phyloP scores from a whole-genome alignment of 805 yeast species.

The Schwanniomyces yamadae region DNA sequence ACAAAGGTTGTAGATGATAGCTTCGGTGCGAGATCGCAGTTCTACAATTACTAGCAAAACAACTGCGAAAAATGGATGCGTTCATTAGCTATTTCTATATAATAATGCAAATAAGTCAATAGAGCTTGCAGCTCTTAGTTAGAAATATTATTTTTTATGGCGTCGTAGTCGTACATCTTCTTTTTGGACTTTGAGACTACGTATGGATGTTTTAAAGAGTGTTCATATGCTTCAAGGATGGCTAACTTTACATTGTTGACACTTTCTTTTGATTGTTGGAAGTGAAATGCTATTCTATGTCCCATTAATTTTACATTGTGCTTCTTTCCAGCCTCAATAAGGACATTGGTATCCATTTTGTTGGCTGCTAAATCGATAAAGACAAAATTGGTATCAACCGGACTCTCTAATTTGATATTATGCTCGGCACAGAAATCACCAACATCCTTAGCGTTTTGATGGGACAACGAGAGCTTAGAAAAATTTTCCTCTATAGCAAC shows the following conservation, averaged over 20 bases:
- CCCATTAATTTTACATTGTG: slow-evolving; percentile 68
- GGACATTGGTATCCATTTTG: slow-evolving; percentile 54
- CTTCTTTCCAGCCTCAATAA: slow-evolving; percentile 56
- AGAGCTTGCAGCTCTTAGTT: too few relatives aligned
- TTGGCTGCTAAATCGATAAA: slow-evolving; percentile 60
- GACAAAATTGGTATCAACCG: slow-evolving; percentile 82
- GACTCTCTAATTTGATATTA: slow-evolving; percentile 63
- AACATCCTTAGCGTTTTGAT: slow-evolving; percentile 51
- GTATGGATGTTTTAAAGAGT: slow-evolving; percentile 54
- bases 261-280: slow-evolving; percentile 32
- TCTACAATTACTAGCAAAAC: too few relatives aligned
- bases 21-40: too few relatives aligned
- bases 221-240: slow-evolving; percentile 55
- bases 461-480: slow-evolving; percentile 51
- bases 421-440: slow-evolving; percentile 51
- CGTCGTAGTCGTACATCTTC: slow-evolving; percentile 22
- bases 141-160: too few relatives aligned
- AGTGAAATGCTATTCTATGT: slow-evolving; percentile 37
- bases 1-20: too few relatives aligned
- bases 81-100: too few relatives aligned
- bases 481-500: slow-evolving; percentile 74
- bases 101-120: too few relatives aligned
- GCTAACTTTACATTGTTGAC: slow-evolving; percentile 42
- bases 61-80: too few relatives aligned
- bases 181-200: slow-evolving; percentile 16